These are phyloP conservation scores for Ulota crispa DNA, from an alignment of 225 moss, liverwort and hornwort genomes.

Conservation along the genomic window DNA sequence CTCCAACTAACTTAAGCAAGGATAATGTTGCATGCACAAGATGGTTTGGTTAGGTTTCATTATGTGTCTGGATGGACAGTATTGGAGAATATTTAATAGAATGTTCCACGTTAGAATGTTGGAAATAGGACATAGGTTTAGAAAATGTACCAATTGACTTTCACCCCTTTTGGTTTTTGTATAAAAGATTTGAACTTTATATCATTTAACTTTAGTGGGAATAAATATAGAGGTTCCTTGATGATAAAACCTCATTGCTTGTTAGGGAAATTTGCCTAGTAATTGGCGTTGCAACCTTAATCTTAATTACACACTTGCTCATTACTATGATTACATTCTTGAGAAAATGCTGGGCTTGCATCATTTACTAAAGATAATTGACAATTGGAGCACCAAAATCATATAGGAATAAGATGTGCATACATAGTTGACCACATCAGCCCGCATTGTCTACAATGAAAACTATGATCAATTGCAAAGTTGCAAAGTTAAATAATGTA, in stretches of 20 bases:
- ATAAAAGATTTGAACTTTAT: no score
- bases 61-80: background rate
- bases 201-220: no score
- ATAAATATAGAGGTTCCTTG: no score
- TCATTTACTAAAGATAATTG: background rate
- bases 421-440: background rate
- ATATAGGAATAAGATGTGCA: background rate
- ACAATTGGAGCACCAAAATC: background rate
- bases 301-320: background rate
- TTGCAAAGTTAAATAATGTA: background rate
- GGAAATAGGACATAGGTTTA: no score
- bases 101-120: no score
- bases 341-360: background rate
- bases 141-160: no score
- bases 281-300: no score
- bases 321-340: no score
- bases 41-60: conserved; percentile 34
- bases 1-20: conserved; percentile 2
- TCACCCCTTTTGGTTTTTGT: no score
- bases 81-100: no score
- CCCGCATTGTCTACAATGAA: background rate
- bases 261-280: no score
- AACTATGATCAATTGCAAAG: background rate
- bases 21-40: conserved; percentile 10
- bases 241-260: no score